These are phyloP conservation scores for Remersonia thermophila DNA, from an alignment of 2,329 filamentous ascomycete genomes.

Conservation along the genomic window DNA sequence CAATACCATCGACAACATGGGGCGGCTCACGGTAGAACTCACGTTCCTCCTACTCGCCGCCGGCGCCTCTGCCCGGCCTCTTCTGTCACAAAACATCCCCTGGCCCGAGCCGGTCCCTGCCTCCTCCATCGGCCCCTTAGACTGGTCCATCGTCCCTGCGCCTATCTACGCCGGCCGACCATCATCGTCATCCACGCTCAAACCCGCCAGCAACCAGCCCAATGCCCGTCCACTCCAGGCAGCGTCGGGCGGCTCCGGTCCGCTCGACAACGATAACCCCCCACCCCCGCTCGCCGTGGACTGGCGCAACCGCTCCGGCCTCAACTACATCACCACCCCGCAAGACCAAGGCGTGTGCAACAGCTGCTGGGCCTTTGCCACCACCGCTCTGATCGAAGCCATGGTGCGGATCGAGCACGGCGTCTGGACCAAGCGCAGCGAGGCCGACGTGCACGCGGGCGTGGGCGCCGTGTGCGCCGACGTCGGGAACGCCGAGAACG, in stretches of 20 bases:
- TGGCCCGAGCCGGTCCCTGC: constrained; percentile 11
- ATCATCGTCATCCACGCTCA: not conserved
- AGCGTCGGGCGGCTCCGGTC: not conserved
- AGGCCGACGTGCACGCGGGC: constrained; percentile 15
- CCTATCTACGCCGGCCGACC: not conserved
- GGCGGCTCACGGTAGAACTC: not conserved
- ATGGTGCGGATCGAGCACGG: constrained; percentile 15
- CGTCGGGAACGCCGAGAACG: constrained; percentile 13
- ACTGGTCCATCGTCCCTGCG: constrained; percentile 6
- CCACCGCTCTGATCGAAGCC: constrained; percentile 12
- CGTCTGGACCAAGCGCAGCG: constrained; percentile 14
- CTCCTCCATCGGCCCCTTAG: constrained; percentile 4
- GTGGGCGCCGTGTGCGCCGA: constrained; percentile 12
- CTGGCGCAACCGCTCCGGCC: constrained; percentile 11
- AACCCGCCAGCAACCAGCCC: not conserved
- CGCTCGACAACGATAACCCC: not conserved
- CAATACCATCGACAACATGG: not conserved
- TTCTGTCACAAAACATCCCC: constrained; percentile 1
- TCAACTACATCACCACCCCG: constrained; percentile 12
- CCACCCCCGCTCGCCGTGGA: constrained; percentile 6
- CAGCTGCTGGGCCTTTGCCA: constrained; percentile 16
- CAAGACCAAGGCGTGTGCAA: constrained; percentile 14
- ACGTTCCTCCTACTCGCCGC: not conserved
- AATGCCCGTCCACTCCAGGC: not conserved
- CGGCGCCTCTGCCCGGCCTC: not conserved